Base-by-base conservation (phyloP, 2,329 filamentous ascomycete genomes). In the Rosellinia necatrix region DNA sequence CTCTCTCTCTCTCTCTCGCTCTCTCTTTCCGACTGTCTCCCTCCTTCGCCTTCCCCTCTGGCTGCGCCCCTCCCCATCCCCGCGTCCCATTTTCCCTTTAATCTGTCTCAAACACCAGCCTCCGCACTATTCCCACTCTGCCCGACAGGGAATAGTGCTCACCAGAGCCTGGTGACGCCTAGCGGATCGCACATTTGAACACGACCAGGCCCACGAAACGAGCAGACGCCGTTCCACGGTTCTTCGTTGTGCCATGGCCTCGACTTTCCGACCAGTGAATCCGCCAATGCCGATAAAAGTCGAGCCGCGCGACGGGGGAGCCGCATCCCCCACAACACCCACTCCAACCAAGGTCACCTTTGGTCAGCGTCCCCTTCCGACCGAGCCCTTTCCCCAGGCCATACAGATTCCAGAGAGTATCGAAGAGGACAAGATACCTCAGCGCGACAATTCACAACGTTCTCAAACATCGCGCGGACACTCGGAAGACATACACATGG, bases 401-500 rank as follows among this genome's bases (percentile, higher is more conserved):
- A 75, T 79, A 3, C 77, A 77, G 65, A 73, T 78, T 21, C 77
- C 76, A 59, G 76, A 79, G 24, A 68, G 76, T 67, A 71, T 79
- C 66, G 67, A 80, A 62, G 74, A 72, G 49, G 70, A 72, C 37
- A 70, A 76, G 41, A 68, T 73, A 10, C 71, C 79, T 25, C 79
- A 77, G 61, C 75, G 81, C 58, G 82, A 81, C 51, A 79, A 83
- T 60, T 88, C 87, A 17, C 81, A 88, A 60, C 78, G 78, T 51
- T 84, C 87, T 8, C 77, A 76, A 59, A 82, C 82, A 60, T 86
- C 86, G n/a, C 73, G 77, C 68, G 64, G 67, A 51, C 81, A 82
- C 32, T 85, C 85, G 3, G 81, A 86, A 57, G 91, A 96, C 65
- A 79, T 91, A 21, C 87, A 91, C 57, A 90, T 92, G 82, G 88